Conservation (phyloP, 106 monocot species). For the Apostasia ramifera region DNA sequence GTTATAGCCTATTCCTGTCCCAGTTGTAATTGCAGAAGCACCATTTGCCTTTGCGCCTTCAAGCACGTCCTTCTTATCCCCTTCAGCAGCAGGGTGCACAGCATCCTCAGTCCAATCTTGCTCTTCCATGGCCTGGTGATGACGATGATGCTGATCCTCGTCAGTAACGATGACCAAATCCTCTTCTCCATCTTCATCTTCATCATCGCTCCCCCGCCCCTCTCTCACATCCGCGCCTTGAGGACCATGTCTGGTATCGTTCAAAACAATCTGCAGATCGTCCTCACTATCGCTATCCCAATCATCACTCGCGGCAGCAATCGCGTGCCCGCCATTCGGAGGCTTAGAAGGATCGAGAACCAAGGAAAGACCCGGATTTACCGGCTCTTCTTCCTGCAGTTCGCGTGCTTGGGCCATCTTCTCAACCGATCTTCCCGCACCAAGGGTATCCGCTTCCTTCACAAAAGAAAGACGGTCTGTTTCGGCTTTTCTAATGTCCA, state of each 20-base stretch:
- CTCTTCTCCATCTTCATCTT: slow-evolving; percentile 67
- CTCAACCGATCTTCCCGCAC: slow-evolving; percentile 5
- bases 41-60: slow-evolving; percentile 37
- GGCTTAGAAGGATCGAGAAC: slow-evolving; percentile 5
- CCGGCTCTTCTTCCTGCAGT: slow-evolving; percentile 11
- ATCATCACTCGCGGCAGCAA: slow-evolving; percentile 40
- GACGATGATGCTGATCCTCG: slow-evolving; percentile 34
- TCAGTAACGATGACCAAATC: slow-evolving; percentile 13
- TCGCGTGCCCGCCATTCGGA: slow-evolving; percentile 3
- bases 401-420: slow-evolving; percentile 17
- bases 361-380: slow-evolving; percentile 53
- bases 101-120: slow-evolving; percentile 74
- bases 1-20: slow-evolving; percentile 35
- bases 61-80: slow-evolving; percentile 52
- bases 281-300: slow-evolving; percentile 97
- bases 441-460: background rate
- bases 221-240: slow-evolving; percentile 17
- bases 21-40: slow-evolving; percentile 16
- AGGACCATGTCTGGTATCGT: slow-evolving; percentile 32
- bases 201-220: slow-evolving; percentile 33
- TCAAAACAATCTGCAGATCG: slow-evolving; percentile 86
- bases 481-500: slow-evolving; percentile 11
- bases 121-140: slow-evolving; percentile 43
- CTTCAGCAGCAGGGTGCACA: slow-evolving; percentile 37
- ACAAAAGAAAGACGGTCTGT: background rate